Evolutionary conservation across 2,329 filamentous ascomycete genomes (phyloP).

Genomic region (Nothophaeocryptopus gaeumannii): DNA sequence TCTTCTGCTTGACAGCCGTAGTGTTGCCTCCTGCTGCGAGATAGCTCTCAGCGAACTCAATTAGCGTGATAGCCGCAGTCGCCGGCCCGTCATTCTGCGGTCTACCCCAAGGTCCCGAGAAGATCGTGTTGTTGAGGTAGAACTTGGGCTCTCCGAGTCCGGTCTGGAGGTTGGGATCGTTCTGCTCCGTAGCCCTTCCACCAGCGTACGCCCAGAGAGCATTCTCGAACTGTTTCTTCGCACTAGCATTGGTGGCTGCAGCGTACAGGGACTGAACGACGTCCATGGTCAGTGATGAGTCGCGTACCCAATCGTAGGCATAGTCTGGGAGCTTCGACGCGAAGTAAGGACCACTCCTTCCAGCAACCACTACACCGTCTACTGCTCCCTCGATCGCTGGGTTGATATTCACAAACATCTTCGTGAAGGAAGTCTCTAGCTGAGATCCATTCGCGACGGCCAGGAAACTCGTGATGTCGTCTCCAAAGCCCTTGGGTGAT

Average conservation of each 20-base stretch:
- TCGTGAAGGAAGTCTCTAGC: slow-evolving; percentile 23
- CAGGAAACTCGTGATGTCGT: slow-evolving; percentile 34
- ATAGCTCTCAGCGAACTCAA: slow-evolving; percentile 32
- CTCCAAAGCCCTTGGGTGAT: slow-evolving; percentile 27
- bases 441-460: slow-evolving; percentile 25
- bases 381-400: slow-evolving; percentile 28
- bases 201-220: slow-evolving; percentile 30
- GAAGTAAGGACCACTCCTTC: slow-evolving; percentile 30
- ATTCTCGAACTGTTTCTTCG: slow-evolving; percentile 25
- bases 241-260: slow-evolving; percentile 20
- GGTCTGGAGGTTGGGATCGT: slow-evolving; percentile 31
- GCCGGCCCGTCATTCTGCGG: slow-evolving; percentile 37
- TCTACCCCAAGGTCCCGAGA: slow-evolving; percentile 33
- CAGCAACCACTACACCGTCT: slow-evolving; percentile 33
- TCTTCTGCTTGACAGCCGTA: slow-evolving; percentile 25
- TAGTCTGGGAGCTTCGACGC: slow-evolving; percentile 30
- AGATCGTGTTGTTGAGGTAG: slow-evolving; percentile 34
- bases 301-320: slow-evolving; percentile 36
- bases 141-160: slow-evolving; percentile 36
- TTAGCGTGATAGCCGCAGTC: slow-evolving; percentile 32
- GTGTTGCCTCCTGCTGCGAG: slow-evolving; percentile 29
- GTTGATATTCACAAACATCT: slow-evolving; percentile 37
- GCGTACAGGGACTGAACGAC: slow-evolving; percentile 30
- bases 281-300: slow-evolving; percentile 32
- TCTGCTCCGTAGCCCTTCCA: slow-evolving; percentile 33